Base-by-base conservation (phyloP, 2,329 filamentous ascomycete species). In the Helminthosporium solani region DNA sequence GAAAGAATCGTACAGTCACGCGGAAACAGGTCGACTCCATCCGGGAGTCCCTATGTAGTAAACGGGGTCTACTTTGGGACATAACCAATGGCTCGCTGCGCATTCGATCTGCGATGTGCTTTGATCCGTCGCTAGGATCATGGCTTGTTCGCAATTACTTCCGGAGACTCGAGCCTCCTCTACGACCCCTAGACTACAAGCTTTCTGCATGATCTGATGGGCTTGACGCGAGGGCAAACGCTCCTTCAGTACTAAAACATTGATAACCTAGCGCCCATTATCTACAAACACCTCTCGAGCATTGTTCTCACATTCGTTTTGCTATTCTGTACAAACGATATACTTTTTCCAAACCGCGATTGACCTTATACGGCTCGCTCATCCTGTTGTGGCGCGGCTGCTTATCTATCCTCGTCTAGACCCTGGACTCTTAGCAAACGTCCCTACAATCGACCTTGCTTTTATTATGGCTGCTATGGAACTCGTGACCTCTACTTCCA, bases 91-190 rank as follows among this genome's bases (percentile, higher is more conserved):
- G 54, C 53, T 56, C 52, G 49, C 47, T 42, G 33, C 27, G 33
- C 37, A 45, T 55, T 42, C 57, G 48, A 63, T 66, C 62, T 56
- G 50, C 60, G 55, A 56, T 58, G 50, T 60, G 44, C 58, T 55
- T 64, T 55, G 50, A 60, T 52, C 59, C 60, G 61, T 61, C 50
- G 54, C 63, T 67, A 61, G 61, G 63, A 63, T 63, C 64, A 66
- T 64, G 63, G 63, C 58, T 62, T 60, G 58, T 60, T 61, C 50
- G 49, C 56, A 66, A 66, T 68, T 25, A 64, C 62, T 60, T 58
- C 60, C 65, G 65, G 63, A 61, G 66, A 67, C 66, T 68, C 61
- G 46, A 67, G 54, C 52, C 45, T 56, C 54, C 45, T 52, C 62
- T 54, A 61, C 55, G n/a, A n/a, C n/a, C n/a, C n/a, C n/a, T n/a